These are phyloP conservation scores for Cicer cuneatum DNA, from an alignment of 306 rosid genomes.

Conservation along the genomic window DNA sequence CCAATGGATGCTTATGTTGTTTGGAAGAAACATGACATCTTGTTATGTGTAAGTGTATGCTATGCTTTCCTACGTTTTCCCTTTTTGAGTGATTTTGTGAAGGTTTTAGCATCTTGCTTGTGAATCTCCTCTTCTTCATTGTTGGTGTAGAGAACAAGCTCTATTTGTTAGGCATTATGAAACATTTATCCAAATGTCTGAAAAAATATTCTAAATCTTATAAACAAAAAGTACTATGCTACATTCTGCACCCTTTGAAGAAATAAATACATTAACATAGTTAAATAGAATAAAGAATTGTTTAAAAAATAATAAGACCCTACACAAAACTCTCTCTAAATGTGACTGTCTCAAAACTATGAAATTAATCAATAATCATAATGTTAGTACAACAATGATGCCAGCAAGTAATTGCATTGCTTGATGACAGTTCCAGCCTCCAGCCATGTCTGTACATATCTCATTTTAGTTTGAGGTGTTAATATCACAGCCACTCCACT, in stretches of 20 bases:
- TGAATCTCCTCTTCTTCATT: too few species aligned
- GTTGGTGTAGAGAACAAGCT: too few species aligned
- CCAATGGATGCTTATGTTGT: not conserved
- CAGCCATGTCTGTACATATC: slow-evolving; percentile 30
- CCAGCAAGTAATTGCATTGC: slow-evolving; percentile 27
- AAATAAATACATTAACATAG: slow-evolving; percentile 37
- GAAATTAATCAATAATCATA: slow-evolving; percentile 40
- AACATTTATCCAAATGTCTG: not conserved
- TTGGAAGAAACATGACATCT: not conserved
- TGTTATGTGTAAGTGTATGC: too few species aligned
- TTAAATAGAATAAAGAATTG: slow-evolving; percentile 49
- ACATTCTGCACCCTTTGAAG: slow-evolving; percentile 19
- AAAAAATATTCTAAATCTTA: slow-evolving; percentile 2
- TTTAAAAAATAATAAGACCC: slow-evolving; percentile 13
- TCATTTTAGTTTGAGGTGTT: slow-evolving; percentile 29
- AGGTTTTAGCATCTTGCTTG: too few species aligned
- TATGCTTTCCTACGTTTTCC: too few species aligned
- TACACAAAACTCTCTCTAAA: slow-evolving; percentile 35
- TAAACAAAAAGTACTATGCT: not conserved
- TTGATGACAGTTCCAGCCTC: slow-evolving; percentile 36
- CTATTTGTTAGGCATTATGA: not conserved
- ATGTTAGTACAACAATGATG: slow-evolving; percentile 25
- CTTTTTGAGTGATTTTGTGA: too few species aligned
- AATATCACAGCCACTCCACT: slow-evolving; percentile 40
- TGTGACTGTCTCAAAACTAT: slow-evolving; percentile 38